Conservation (phyloP, 805 yeast species). For the Wickerhamomyces tratensis region DNA sequence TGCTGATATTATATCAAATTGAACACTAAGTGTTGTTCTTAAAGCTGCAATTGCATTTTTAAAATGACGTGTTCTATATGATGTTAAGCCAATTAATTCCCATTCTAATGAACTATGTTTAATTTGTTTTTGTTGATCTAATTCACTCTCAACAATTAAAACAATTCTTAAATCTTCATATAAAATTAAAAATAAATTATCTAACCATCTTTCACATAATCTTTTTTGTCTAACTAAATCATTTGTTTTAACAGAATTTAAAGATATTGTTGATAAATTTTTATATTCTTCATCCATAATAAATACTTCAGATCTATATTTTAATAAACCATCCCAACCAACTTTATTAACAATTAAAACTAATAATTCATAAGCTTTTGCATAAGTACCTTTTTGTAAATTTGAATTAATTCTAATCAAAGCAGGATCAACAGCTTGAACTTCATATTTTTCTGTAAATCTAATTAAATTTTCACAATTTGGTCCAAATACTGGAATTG, state of each 20-base stretch:
- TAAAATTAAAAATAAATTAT: slow-evolving; percentile 57
- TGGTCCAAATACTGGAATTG: slow-evolving; percentile 14
- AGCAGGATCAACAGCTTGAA: slow-evolving; percentile 35
- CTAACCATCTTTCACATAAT: slow-evolving; percentile 73
- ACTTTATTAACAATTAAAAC: slow-evolving; percentile 54
- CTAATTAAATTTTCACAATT: slow-evolving; percentile 16
- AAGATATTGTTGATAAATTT: slow-evolving; percentile 15
- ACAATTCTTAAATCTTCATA: slow-evolving; percentile 51
- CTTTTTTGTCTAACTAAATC: slow-evolving; percentile 27
- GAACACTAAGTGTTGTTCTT: slow-evolving; percentile 41
- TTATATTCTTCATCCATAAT: slow-evolving; percentile 72
- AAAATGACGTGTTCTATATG: slow-evolving; percentile 36
- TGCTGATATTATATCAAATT: slow-evolving; percentile 56
- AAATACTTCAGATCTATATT: slow-evolving; percentile 60
- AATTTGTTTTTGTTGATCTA: slow-evolving; percentile 13
- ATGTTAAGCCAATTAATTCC: slow-evolving; percentile 58
- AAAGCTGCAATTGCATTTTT: slow-evolving; percentile 42
- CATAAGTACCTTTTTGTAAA: slow-evolving; percentile 40
- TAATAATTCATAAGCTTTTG: slow-evolving; percentile 57
- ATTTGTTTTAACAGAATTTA: slow-evolving; percentile 3
- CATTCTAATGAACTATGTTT: slow-evolving; percentile 62
- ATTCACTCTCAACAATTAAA: slow-evolving; percentile 22
- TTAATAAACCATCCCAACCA: slow-evolving; percentile 79
- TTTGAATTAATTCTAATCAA: slow-evolving; percentile 43
- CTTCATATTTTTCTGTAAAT: slow-evolving; percentile 18